A percentile compares a stretch with the other conserved stretches of the same genome.
phyloP scores from a whole-genome alignment of 2,329 filamentous ascomycete genomes.

The Paraconiothyrium brasiliense region DNA sequence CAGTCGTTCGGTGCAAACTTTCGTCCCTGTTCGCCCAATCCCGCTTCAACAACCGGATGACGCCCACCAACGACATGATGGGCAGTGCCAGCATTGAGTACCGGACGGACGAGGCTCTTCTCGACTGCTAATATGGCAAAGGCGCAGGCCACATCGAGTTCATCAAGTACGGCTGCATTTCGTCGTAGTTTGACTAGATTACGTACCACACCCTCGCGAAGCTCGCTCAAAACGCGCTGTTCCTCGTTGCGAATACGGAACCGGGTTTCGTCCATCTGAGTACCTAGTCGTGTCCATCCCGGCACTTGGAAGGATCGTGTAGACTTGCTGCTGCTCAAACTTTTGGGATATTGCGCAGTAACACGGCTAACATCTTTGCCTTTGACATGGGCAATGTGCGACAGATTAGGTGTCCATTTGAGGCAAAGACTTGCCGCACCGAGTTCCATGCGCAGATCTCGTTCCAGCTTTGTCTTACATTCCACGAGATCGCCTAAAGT shows the following conservation, averaged over 20 bases:
- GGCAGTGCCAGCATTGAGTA: slow-evolving; percentile 68
- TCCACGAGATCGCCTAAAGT: slow-evolving; percentile 68
- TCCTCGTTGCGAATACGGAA: slow-evolving; percentile 85
- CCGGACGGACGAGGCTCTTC: slow-evolving; percentile 76
- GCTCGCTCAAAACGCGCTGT: slow-evolving; percentile 75
- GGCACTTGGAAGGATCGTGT: slow-evolving; percentile 85
- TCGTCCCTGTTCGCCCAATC: slow-evolving; percentile 80
- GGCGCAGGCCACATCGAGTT: slow-evolving; percentile 88
- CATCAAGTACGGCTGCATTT: slow-evolving; percentile 91
- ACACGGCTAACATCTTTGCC: slow-evolving; percentile 70
- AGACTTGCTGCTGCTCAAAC: slow-evolving; percentile 80
- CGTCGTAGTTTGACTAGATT: slow-evolving; percentile 87
- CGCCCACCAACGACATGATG: slow-evolving; percentile 86
- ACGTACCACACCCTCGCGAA: slow-evolving; percentile 79
- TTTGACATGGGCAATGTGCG: slow-evolving; percentile 90
- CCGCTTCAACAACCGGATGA: slow-evolving; percentile 90
- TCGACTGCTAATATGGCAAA: slow-evolving; percentile 83
- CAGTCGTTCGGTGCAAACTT: slow-evolving; percentile 89
- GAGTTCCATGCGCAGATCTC: slow-evolving; percentile 69
- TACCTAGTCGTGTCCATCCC: slow-evolving; percentile 85
- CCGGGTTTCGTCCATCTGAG: slow-evolving; percentile 78
- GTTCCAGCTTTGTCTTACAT: slow-evolving; percentile 69
- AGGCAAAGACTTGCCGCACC: slow-evolving; percentile 68
- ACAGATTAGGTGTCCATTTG: slow-evolving; percentile 85
- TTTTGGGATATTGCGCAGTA: slow-evolving; percentile 54